A percentile compares a stretch with the other conserved stretches of the same genome.
phyloP scores from a whole-genome alignment of 2,329 filamentous ascomycete species.

The Fulvia fulva region DNA sequence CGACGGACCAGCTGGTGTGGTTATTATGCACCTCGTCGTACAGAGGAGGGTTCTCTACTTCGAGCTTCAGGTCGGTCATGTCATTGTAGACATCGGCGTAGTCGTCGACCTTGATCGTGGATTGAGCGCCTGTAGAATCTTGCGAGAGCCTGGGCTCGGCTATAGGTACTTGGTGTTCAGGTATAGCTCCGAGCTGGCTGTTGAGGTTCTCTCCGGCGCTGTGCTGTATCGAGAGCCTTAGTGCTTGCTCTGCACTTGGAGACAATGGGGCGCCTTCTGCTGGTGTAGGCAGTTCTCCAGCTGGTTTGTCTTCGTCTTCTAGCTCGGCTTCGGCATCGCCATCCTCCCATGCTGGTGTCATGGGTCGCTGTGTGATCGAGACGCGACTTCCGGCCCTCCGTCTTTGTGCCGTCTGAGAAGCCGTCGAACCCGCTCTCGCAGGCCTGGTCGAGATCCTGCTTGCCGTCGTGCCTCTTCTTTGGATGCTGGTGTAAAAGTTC shows the following conservation, averaged over 20 bases:
- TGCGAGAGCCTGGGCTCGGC: background rate
- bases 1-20: conserved; percentile 41
- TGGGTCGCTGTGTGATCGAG: conserved; percentile 8
- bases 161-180: conserved; percentile 12
- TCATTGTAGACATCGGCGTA: conserved; percentile 40
- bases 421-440: conserved; percentile 22
- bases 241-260: background rate
- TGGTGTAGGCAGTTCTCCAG: background rate
- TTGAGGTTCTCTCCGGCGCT: conserved; percentile 1
- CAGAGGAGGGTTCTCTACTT: conserved; percentile 33
- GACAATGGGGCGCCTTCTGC: background rate
- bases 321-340: conserved; percentile 23
- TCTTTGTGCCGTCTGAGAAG: conserved; percentile 19
- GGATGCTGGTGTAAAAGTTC: conserved; percentile 24
- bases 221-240: background rate
- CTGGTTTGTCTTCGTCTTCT: conserved; percentile 7
- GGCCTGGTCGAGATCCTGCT: conserved; percentile 13
- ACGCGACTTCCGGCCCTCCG: conserved; percentile 10
- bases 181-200: conserved; percentile 6
- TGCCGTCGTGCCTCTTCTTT: conserved; percentile 18
- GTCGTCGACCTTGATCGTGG: conserved; percentile 34
- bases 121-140: conserved; percentile 6
- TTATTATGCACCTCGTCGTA: conserved; percentile 48
- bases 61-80: conserved; percentile 38
- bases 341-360: conserved; percentile 26